Percentiles rank a stretch among this genome's conserved stretches.
These are phyloP conservation scores for Neurospora sp. DNA, from an alignment of 2,329 filamentous ascomycete genomes.

Conservation along the genomic window DNA sequence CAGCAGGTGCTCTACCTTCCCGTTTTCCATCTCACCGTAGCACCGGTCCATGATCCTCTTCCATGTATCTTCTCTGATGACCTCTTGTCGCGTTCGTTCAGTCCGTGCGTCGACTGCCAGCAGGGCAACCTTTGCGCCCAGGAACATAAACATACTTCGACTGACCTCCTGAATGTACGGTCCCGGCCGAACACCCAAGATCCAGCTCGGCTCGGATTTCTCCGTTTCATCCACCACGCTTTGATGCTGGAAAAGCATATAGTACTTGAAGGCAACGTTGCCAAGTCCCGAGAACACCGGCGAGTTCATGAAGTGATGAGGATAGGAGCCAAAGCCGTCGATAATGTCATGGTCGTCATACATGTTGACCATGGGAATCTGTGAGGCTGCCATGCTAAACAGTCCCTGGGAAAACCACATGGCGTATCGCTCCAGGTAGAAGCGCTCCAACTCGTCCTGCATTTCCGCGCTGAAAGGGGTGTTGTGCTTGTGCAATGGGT, in stretches of 20 bases:
- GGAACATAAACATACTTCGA: slow-evolving; percentile 72
- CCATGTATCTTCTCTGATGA: slow-evolving; percentile 73
- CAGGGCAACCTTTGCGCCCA: slow-evolving; percentile 71
- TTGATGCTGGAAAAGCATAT: slow-evolving; percentile 93
- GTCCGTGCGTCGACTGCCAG: slow-evolving; percentile 86
- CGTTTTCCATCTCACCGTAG: slow-evolving; percentile 70
- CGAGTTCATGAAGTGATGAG: slow-evolving; percentile 81
- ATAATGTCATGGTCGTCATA: slow-evolving; percentile 94
- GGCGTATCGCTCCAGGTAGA: slow-evolving; percentile 80
- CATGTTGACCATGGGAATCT: slow-evolving; percentile 98
- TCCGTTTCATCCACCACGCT: slow-evolving; percentile 74
- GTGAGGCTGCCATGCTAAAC: slow-evolving; percentile 83
- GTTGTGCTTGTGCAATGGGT: slow-evolving; percentile 68
- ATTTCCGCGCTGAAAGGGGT: slow-evolving; percentile 70
- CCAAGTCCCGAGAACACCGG: slow-evolving; percentile 85
- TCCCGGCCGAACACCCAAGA: slow-evolving; percentile 67
- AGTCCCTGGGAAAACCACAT: slow-evolving; percentile 96
- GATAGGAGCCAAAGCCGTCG: slow-evolving; percentile 87
- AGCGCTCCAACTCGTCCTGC: slow-evolving; percentile 78
- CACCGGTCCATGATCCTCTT: slow-evolving; percentile 79
- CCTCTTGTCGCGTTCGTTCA: slow-evolving; percentile 73
- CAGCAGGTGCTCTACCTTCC: slow-evolving; percentile 80
- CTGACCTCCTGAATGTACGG: slow-evolving; percentile 85
- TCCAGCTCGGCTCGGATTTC: slow-evolving; percentile 80
- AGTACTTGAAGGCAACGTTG: slow-evolving; percentile 93